Conservation (phyloP, 2,329 filamentous ascomycete genomes). For the Trichoderma sp. region DNA sequence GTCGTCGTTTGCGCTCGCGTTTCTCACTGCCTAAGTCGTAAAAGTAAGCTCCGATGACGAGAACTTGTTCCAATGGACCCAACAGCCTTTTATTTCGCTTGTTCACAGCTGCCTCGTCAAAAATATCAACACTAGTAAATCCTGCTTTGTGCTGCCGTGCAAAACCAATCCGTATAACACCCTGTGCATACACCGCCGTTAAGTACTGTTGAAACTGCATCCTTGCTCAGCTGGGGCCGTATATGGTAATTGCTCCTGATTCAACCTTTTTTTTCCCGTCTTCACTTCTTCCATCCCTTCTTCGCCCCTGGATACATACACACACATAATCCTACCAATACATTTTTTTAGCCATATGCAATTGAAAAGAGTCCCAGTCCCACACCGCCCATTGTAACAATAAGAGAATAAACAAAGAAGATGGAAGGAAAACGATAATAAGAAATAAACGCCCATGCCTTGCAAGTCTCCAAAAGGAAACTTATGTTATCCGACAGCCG, state of each 20-base stretch:
- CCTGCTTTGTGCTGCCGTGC: background rate
- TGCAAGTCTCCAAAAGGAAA: constrained; percentile 5
- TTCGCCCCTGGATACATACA: background rate
- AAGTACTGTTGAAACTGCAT: background rate
- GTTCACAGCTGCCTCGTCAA: background rate
- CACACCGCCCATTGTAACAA: constrained; percentile 5
- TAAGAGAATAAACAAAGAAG: too few species aligned
- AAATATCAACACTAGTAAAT: background rate
- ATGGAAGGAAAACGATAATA: background rate
- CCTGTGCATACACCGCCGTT: background rate
- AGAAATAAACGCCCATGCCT: constrained; percentile 13
- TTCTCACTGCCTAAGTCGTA: constrained; percentile 1
- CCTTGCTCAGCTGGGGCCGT: constrained; percentile 2
- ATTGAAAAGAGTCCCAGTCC: background rate
- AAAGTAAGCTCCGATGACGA: background rate
- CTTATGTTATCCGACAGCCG: constrained; percentile 9
- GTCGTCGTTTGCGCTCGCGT: constrained; percentile 7
- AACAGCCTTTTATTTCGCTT: constrained; percentile 20
- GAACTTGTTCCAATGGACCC: background rate
- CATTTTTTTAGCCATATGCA: constrained; percentile 22
- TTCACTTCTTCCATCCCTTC: background rate
- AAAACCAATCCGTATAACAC: background rate
- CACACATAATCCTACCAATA: constrained; percentile 25
- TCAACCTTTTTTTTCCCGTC: background rate
- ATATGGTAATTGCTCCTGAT: background rate